Evolutionary conservation across 768 basidiomycete species (phyloP), one percentile per base, ranked within the genome.

Genomic region (Collybiopsis luxurians): DNA sequence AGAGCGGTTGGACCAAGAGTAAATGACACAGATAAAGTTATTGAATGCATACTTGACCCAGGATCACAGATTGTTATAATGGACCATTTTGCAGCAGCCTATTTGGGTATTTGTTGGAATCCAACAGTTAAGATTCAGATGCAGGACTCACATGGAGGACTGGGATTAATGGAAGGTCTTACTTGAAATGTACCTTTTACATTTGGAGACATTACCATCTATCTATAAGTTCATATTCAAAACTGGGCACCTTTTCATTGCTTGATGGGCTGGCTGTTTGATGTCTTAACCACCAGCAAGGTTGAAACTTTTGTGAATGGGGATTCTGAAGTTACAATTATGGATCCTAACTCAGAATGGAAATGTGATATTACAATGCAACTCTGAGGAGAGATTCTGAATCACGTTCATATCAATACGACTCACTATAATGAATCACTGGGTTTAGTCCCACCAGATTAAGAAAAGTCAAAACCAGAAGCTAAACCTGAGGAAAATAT

Each of bases 171-270:
- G 0, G 51, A 63, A 3, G 68, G 67, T 0, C 55, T 70, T 10
- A 59, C 61, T 0, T 56, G 58, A 2, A 69, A 71, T 31, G 63
- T 71, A 2, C 60, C 62, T 1, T 64, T 66, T 36, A 24, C 19
- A 0, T 47, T 71, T 15, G 67, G 64, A 4, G 36, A 56, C 15
- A 52, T 69, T 31, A 66, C 58, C 2, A 3, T 71, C 1, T 66
- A 66, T 26, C 42, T 69, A 34, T 69, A 70, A 54, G 59, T 66
- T 1, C 68, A 71, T 46, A 47, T 71, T 4, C 57, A 70, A 6
- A 39, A n/a, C n/a, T n/a, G n/a, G n/a, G n/a, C n/a, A n/a, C n/a
- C n/a, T n/a, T n/a, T n/a, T n/a, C n/a, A n/a, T n/a, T n/a, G n/a
- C n/a, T n/a, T n/a, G n/a, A n/a, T n/a, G n/a, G n/a, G n/a, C n/a